Evolutionary conservation across 129 eudicot species (phyloP).

Genomic region (Chrysanthemum makinoi): DNA sequence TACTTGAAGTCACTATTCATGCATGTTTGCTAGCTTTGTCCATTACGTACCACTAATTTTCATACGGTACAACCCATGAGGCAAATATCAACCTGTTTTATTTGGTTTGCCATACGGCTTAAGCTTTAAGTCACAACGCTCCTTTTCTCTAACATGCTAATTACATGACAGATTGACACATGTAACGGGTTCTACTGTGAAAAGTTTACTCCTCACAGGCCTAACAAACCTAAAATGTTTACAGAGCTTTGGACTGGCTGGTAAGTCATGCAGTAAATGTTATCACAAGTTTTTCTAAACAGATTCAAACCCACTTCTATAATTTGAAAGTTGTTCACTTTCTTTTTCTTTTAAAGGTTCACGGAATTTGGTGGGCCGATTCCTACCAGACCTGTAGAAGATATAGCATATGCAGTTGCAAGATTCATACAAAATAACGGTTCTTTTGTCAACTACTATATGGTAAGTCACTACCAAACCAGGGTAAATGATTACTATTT

Average conservation of each 20-base stretch:
- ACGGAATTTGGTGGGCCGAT: conserved; percentile 77
- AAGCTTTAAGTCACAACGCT: conserved; percentile 11
- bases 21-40: conserved; percentile 12
- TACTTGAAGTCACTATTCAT: neutral
- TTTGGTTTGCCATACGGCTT: conserved; percentile 23
- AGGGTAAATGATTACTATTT: neutral
- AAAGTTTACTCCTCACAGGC: conserved; percentile 64
- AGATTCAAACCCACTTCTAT: neutral
- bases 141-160: conserved; percentile 26
- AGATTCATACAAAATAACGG: conserved; percentile 85
- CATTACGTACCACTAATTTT: conserved; percentile 10
- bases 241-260: conserved; percentile 98
- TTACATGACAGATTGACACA: conserved; percentile 73
- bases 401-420: conserved; percentile 77
- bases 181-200: conserved; percentile 99
- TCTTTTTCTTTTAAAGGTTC: conserved; percentile 43
- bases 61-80: conserved; percentile 20
- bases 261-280: conserved; percentile 44
- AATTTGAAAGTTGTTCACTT: neutral
- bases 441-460: conserved; percentile 79
- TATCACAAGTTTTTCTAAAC: conserved; percentile 14
- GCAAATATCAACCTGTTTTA: neutral
- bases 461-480: conserved; percentile 43
- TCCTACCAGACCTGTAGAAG: conserved; percentile 85
- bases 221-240: conserved; percentile 87